Evolutionary conservation across 2,329 filamentous ascomycete genomes (phyloP), one percentile per base, ranked within the genome.

Genomic region (Exophiala mesophila): DNA sequence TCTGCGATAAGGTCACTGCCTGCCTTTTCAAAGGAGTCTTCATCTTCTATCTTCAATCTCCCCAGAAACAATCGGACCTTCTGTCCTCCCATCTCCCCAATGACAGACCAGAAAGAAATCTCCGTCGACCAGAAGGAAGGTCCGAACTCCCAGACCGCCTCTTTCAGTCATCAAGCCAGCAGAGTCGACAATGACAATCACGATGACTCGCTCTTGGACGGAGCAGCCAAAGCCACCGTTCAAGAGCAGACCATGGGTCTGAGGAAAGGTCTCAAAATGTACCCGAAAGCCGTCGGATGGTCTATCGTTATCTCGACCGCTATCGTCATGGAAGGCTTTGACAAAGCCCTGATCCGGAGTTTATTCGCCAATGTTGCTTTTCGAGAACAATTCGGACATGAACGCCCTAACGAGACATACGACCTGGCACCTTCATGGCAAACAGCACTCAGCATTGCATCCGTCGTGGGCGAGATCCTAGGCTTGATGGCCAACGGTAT

Each of bases 261-360:
- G 15, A 58, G 76, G 59, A 79, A 94, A 67, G 88, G 86, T 49
- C 73, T 94, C 61, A 79, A 72, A 58, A 73, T 92, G 18, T 95
- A 94, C 60, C 87, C 86, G 46, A 90, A 94, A 69, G 88, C 88
- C 15, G 81, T 94, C 44, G 74, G 70, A 18, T 95, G 87, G 86
- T 88, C 82, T 55, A 58, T 94, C 38, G 70, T 94, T 45, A 89
- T 95, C 63, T 89, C 84, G 15, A 89, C 85, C 0, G 88, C 84
- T 60, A 92, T 94, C 58, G 80, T 79, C 57, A 94, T 94, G 88
- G 88, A 94, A 64, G 32, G 45, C 18, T 94, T 90, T 68, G 86
- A 94, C 59, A 73, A 92, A 47, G 81, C 78, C 56, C 70, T 94
- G 41, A 79, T 92, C 57, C 87, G 83, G 69, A 89, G 88, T 64